Evolutionary conservation across 768 basidiomycete species (phyloP), one percentile per base, ranked within the genome.

Genomic region (Boletus rubroflammeus): DNA sequence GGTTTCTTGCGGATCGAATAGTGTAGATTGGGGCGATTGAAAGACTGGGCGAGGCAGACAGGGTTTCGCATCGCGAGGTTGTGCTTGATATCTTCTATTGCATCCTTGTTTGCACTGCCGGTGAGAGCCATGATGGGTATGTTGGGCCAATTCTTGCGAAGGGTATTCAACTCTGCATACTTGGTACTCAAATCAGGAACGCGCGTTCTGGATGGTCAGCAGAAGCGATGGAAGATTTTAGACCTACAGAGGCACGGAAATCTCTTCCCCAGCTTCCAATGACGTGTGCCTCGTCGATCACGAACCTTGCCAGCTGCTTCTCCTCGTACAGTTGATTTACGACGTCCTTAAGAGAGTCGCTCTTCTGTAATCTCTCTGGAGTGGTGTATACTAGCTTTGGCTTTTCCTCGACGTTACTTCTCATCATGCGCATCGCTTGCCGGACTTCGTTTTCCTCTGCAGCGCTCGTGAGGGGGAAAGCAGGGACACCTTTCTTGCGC

Each of bases 41-140:
- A 97, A 0, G 94, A 95, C 62, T 92, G 88, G 3, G 75, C 79
- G 51, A 96, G 79, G 47, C 56, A 69, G 23, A 81, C 76, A 10
- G 79, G 77, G 50, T 84, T 81, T 21, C 64, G 66, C 54, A 98
- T 80, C 25, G 80, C 73, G 9, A 98, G 82, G 13, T 82, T 83
- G 17, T 75, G 67, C 50, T 86, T 80, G 63, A 99, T 90, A 70
- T 98, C 94, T 21, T 82, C 77, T 42, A 88, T 79, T 0, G 88
- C 87, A 50, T 84, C 78, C 38, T 79, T 75, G 64, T 91, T 93
- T 4, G 96, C 97, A 1, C 96, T 99, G 7, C 94, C 97, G 0
- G 97, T 99, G 43, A 98, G 78, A 0, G 97, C 97, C 83, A 98
- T 97, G 62, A 98, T 88, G 0, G 97, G 96, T 0, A 93, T 79